Percentiles rank a stretch among this genome's conserved stretches.
phyloP scores from a whole-genome alignment of 257 asterid genomes.

The Nicotiana paniculata region DNA sequence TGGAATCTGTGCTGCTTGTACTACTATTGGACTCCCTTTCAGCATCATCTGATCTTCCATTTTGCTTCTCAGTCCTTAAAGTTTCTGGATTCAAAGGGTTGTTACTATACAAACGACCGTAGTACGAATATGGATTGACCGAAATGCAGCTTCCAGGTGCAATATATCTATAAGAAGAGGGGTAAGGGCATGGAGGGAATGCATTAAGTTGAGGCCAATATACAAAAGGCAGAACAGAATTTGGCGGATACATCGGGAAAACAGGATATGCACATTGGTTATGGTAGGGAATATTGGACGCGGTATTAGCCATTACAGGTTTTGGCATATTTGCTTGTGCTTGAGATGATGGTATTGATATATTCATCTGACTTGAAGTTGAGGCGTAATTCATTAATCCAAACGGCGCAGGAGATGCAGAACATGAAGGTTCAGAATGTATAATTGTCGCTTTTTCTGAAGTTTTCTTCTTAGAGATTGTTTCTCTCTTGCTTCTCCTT shows the following conservation, averaged over 20 bases:
- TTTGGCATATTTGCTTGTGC: background rate
- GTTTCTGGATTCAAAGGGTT: background rate
- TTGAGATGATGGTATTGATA: slow-evolving; percentile 9
- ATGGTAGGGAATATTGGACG: background rate
- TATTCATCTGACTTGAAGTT: slow-evolving; percentile 1
- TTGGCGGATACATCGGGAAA: slow-evolving; percentile 9
- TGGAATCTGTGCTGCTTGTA: slow-evolving; percentile 22
- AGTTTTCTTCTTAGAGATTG: background rate
- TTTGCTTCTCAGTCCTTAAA: slow-evolving; percentile 2
- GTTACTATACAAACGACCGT: background rate
- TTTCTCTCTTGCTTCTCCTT: background rate
- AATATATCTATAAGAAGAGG: slow-evolving; percentile 12
- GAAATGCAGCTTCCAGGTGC: slow-evolving; percentile 6
- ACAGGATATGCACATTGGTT: slow-evolving; percentile 13
- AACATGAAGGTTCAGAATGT: slow-evolving; percentile 6
- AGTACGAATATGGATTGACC: background rate
- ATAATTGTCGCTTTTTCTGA: background rate
- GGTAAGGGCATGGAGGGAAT: slow-evolving; percentile 1
- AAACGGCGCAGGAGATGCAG: background rate
- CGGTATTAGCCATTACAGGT: background rate
- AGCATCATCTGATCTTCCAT: slow-evolving; percentile 11
- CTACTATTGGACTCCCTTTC: slow-evolving; percentile 7
- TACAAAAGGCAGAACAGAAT: slow-evolving; percentile 9
- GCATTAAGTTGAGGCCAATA: slow-evolving; percentile 17
- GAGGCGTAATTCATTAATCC: slow-evolving; percentile 6